These are phyloP conservation scores for Leishmania guyanensis DNA, from an alignment of 208 protist species.

Conservation along the genomic window DNA sequence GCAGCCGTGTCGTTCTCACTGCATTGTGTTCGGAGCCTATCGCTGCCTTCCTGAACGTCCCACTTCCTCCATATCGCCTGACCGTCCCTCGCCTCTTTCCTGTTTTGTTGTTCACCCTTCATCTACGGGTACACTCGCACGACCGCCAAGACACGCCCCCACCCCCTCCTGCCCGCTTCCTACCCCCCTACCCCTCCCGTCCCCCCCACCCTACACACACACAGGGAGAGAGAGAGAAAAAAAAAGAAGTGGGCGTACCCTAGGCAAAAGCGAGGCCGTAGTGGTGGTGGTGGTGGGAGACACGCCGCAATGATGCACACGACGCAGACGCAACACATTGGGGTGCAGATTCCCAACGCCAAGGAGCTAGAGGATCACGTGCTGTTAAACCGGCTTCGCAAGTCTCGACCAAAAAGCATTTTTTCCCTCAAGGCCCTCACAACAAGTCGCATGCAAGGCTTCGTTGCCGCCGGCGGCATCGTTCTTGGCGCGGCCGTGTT, in stretches of 20 bases:
- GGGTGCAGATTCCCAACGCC: conserved; percentile 17
- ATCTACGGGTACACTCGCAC: not conserved
- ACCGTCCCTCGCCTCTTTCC: not conserved
- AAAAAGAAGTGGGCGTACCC: not conserved
- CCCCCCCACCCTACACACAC: not conserved
- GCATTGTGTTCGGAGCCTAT: not conserved
- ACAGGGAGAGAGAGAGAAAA: not conserved
- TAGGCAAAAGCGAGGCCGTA: not conserved
- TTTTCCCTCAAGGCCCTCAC: conserved; percentile 61
- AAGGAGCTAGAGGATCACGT: conserved; percentile 57
- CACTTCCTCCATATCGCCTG: not conserved
- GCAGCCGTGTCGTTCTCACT: too few species aligned
- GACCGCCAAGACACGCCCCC: not conserved
- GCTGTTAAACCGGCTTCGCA: conserved; percentile 55
- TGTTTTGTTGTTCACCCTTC: not conserved
- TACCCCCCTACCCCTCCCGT: not conserved
- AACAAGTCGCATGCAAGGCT: conserved; percentile 63
- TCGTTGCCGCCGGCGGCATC: conserved; percentile 66
- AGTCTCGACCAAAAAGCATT: conserved; percentile 20
- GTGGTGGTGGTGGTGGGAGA: not conserved
- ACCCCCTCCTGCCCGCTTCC: not conserved
- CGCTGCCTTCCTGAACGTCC: not conserved
- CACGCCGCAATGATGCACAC: conserved; percentile 17
- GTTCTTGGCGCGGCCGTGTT: conserved; percentile 68
- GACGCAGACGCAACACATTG: conserved; percentile 4